Base-by-base conservation (phyloP, 768 basidiomycete species). In the Boletellus ananiceps region DNA sequence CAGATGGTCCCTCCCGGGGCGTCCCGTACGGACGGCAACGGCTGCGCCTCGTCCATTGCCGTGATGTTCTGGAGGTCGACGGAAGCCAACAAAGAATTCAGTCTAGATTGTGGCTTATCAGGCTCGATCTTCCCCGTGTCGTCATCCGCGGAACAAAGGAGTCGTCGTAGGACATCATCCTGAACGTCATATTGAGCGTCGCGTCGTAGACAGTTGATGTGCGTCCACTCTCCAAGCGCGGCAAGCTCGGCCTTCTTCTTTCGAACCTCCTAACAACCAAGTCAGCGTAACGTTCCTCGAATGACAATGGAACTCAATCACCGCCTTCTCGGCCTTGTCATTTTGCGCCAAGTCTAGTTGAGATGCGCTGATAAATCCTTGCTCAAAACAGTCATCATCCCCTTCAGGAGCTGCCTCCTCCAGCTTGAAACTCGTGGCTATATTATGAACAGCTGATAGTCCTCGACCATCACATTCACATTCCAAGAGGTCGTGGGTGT, bases 401-500 rank as follows among this genome's bases (percentile, higher is more conserved):
- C 62, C 56, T 18, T 63, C 57, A 18, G 55, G 55, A n/a, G 57
- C 64, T 9, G 45, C 57, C n/a, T 64, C 60, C 3, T 71, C 65
- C 27, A 48, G 57, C 21, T 55, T 57, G 33, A 44, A 37, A 19
- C 21, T 48, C 13, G 51, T 41, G 18, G 53, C 56, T 35, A 33
- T 21, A 13, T 4, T 27, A 14, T 41, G 38, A 29, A 25, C 19
- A 29, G 38, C 18, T 36, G 47, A 44, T 18, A 18, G 31, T 57
- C 44, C 52, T 23, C 16, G 49, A 16, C 61, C 63, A 44, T 77
- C 78, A 55, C 91, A 95, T 11, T 71, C 72, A 61, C 94, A 98
- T 51, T 81, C 85, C 13, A 97, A 74, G 15, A 97, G 76, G 56
- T 97, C 95, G 59, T 98, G 95, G 2, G 94, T 98, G 52, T 94